phyloP scores from a whole-genome alignment of 1,284 basidiomycete species.

The Melampsora larici-populina region DNA sequence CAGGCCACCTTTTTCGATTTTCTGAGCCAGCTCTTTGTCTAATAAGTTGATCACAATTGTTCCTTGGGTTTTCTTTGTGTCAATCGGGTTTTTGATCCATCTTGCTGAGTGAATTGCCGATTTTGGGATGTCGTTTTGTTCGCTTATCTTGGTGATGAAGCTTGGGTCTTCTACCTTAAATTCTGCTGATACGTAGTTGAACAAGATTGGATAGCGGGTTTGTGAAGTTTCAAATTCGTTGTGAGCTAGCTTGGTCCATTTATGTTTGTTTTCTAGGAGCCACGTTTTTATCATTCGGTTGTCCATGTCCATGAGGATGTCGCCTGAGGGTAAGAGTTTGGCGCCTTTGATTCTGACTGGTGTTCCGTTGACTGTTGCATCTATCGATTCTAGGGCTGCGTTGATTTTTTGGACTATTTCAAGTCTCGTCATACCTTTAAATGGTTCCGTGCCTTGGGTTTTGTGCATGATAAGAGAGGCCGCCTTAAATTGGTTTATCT shows the following conservation, averaged over 20 bases:
- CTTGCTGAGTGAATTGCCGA: too few species aligned
- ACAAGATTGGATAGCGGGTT: background rate
- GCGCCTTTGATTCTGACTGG: background rate
- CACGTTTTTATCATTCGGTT: background rate
- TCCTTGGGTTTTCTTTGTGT: too few species aligned
- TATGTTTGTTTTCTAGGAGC: constrained; percentile 16
- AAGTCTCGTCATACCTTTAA: background rate
- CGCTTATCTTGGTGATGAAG: too few species aligned
- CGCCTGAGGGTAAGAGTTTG: background rate
- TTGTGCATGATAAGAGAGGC: background rate
- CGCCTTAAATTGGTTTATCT: too few species aligned
- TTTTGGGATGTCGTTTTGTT: too few species aligned
- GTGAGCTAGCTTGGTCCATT: constrained; percentile 11
- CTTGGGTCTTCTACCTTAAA: background rate
- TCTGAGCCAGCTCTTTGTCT: background rate
- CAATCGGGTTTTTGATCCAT: too few species aligned
- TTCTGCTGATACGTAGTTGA: background rate
- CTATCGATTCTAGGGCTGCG: too few species aligned
- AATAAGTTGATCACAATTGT: background rate
- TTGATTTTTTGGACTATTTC: too few species aligned
- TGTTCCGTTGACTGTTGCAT: background rate
- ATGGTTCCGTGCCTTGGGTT: background rate
- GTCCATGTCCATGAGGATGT: background rate
- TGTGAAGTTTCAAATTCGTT: background rate
- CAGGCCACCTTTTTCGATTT: background rate